These are phyloP conservation scores for Aspergillus sp. DNA, from an alignment of 2,329 filamentous ascomycete species.

Conservation along the genomic window DNA sequence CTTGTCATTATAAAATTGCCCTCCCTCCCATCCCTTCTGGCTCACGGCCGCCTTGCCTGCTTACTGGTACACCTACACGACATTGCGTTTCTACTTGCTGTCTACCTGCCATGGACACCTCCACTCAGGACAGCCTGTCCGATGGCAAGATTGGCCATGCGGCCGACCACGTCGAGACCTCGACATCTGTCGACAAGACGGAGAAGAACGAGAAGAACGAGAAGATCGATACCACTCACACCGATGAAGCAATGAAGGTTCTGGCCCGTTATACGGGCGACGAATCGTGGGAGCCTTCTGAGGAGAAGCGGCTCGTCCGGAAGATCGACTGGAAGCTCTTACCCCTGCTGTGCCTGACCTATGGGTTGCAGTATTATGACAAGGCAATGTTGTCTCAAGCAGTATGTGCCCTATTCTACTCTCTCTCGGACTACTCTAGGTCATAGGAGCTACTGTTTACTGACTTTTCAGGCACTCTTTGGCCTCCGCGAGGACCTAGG, in stretches of 20 bases:
- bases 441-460: background rate
- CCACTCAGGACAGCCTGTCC: constrained; percentile 15
- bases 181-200: too few relatives aligned
- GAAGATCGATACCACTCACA: constrained; percentile 41
- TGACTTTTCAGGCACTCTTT: constrained; percentile 42
- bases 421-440: background rate
- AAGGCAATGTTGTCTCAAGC: constrained; percentile 61
- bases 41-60: background rate
- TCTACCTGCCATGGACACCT: constrained; percentile 5
- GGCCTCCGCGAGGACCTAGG: constrained; percentile 48
- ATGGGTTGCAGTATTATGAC: constrained; percentile 55
- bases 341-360: constrained; percentile 53
- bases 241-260: constrained; percentile 48
- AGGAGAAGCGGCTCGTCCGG: constrained; percentile 49
- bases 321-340: constrained; percentile 52
- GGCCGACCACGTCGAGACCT: constrained; percentile 13
- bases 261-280: constrained; percentile 49
- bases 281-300: constrained; percentile 46
- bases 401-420: constrained; percentile 1
- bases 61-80: background rate
- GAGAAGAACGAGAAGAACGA: background rate
- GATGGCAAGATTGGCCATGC: constrained; percentile 16
- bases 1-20: background rate
- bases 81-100: background rate
- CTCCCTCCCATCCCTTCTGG: background rate